phyloP scores from a whole-genome alignment of 805 yeast species.

The Metschnikowia colocasiae region DNA sequence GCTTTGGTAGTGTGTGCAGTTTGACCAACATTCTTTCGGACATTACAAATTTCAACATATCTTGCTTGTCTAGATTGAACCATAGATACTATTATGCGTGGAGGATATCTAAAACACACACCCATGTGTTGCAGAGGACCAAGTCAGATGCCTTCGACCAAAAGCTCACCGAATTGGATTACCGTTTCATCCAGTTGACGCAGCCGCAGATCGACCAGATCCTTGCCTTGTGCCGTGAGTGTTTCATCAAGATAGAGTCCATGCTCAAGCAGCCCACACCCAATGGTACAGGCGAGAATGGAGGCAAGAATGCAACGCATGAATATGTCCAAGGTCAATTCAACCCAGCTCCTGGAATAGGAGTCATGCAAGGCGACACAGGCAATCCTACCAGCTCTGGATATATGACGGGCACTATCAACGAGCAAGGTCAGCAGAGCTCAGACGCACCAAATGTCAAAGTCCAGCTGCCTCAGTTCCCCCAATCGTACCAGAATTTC shows the following conservation, averaged over 20 bases:
- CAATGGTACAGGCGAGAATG: background rate
- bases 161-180: background rate
- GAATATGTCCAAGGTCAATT: background rate
- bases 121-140: slow-evolving; percentile 8
- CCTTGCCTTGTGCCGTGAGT: background rate
- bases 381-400: background rate
- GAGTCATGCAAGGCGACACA: background rate
- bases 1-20: slow-evolving; percentile 23
- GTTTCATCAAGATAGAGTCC: background rate
- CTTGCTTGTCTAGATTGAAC: slow-evolving; percentile 14
- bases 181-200: background rate
- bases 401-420: background rate
- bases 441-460: background rate
- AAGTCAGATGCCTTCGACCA: slow-evolving; percentile 4
- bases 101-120: slow-evolving; percentile 14
- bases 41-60: slow-evolving; percentile 11
- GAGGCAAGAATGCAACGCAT: background rate
- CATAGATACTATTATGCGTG: slow-evolving; percentile 18
- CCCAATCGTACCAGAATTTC: background rate
- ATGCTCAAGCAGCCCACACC: background rate
- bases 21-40: slow-evolving; percentile 29
- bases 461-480: background rate
- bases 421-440: background rate
- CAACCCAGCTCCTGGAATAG: background rate
- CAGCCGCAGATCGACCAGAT: slow-evolving; percentile 5